Base-by-base conservation (phyloP, 169 alveolate species). In the Besnoitia besnoiti region DNA sequence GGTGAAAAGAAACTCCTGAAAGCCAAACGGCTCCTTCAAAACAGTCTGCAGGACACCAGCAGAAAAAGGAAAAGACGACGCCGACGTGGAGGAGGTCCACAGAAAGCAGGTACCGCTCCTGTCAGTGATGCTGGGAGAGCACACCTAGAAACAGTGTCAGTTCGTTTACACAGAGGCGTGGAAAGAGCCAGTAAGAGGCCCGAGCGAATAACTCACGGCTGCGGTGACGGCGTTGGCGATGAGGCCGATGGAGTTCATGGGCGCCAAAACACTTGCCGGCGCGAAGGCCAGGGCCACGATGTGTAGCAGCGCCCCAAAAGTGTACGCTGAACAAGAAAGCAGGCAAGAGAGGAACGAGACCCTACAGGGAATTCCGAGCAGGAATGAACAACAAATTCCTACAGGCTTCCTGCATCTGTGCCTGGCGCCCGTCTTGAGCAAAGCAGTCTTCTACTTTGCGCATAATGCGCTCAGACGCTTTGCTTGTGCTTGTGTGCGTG, bases 191-290 rank as follows among this genome's bases (percentile, higher is more conserved):
- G n/a, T n/a, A n/a, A n/a, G n/a, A n/a, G n/a, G n/a, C n/a, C n/a
- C n/a, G n/a, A n/a, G 12, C 30, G 37, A n/a, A 40, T 3, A 51
- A 62, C 95, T 90, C 44, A 96, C 96, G 84, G 97, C 96, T 51
- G 97, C 97, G n/a, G 96, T 96, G 40, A 96, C 91, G 24, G 98
- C 98, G 89, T 95, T 96, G 55, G 97, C 97, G 10, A 96, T 96
- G 92, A 96, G 92, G 27, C 97, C 97, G 89, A 96, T 94, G 90
- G 97, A 95, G 91, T 96, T 96, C 97, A 96, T 96, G 24, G 98
- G 98, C 10, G 97, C 97, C 90, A 96, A 76, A 49, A 96, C 96
- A 77, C 97, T 96, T 21, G 98, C 98, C 7, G 98, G 98, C 12
- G 98, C 98, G 77, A 96, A 96, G 33, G 96, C 98, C 50, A 96